Evolutionary conservation across 441 rosid species (phyloP).

Genomic region (Gossypium davidsonii): DNA sequence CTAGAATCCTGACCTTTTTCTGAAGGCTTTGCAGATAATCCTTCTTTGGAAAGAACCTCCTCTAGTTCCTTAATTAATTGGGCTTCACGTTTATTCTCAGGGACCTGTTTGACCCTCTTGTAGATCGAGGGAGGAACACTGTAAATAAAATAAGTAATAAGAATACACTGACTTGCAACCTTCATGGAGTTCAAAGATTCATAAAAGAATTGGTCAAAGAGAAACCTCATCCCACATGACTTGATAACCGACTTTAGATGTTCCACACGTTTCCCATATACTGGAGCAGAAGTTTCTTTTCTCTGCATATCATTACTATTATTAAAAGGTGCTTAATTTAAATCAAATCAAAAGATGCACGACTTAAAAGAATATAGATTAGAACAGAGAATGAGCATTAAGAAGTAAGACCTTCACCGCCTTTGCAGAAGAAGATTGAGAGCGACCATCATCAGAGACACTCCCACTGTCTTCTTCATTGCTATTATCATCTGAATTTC

Average conservation of each 20-base stretch:
- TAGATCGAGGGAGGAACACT: slow-evolving; percentile 75
- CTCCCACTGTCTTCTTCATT: slow-evolving; percentile 37
- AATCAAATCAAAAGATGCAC: slow-evolving; percentile 10
- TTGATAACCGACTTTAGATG: slow-evolving; percentile 74
- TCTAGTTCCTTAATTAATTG: slow-evolving; percentile 66
- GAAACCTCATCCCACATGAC: slow-evolving; percentile 77
- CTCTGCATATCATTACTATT: slow-evolving; percentile 39
- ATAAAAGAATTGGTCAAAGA: slow-evolving; percentile 8
- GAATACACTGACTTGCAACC: slow-evolving; percentile 13
- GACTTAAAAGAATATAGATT: neutral
- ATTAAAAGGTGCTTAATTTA: slow-evolving; percentile 16
- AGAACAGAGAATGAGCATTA: slow-evolving; percentile 6
- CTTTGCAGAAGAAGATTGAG: slow-evolving; percentile 53
- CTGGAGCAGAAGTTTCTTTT: slow-evolving; percentile 54
- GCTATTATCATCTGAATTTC: slow-evolving; percentile 32
- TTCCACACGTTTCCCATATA: slow-evolving; percentile 75
- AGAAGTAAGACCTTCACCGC: slow-evolving; percentile 41
- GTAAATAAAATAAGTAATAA: slow-evolving; percentile 19
- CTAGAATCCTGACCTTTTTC: slow-evolving; percentile 56
- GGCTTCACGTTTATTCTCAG: slow-evolving; percentile 73
- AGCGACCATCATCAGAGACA: slow-evolving; percentile 42
- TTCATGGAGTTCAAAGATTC: slow-evolving; percentile 6
- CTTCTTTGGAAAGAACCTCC: slow-evolving; percentile 80
- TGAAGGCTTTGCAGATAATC: slow-evolving; percentile 71
- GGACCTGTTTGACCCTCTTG: slow-evolving; percentile 78